These are phyloP conservation scores for Delonix regia DNA, from an alignment of 306 rosid genomes.

Conservation along the genomic window DNA sequence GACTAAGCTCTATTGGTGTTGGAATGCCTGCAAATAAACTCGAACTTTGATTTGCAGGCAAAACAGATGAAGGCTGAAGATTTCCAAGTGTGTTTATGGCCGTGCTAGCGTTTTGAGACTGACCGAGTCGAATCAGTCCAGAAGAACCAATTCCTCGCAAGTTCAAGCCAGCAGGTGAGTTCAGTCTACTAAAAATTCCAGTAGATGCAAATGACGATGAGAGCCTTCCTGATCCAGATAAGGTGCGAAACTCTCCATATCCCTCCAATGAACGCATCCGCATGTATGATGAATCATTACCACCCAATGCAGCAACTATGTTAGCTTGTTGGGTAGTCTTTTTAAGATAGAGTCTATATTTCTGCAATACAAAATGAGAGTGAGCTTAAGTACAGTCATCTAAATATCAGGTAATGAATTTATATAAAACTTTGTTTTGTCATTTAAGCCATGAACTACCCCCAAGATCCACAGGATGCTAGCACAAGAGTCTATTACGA, in stretches of 20 bases:
- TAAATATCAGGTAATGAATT: not conserved
- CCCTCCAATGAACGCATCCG: conserved; percentile 52
- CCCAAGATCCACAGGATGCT: not conserved
- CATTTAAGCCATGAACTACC: not conserved
- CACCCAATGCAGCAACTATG: conserved; percentile 47
- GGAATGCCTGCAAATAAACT: conserved; percentile 59
- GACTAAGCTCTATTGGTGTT: conserved; percentile 55
- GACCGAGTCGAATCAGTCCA: conserved; percentile 41
- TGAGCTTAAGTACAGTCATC: conserved; percentile 11
- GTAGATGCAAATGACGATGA: conserved; percentile 56
- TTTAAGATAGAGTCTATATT: conserved; percentile 65
- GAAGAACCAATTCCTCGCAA: conserved; percentile 57
- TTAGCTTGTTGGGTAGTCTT: conserved; percentile 51
- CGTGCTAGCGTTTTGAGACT: conserved; percentile 48
- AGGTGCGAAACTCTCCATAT: conserved; percentile 51
- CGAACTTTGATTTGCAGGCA: conserved; percentile 55
- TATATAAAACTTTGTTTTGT: not conserved
- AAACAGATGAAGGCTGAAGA: conserved; percentile 41
- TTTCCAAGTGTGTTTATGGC: conserved; percentile 50
- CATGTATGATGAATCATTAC: conserved; percentile 52
- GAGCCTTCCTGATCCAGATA: conserved; percentile 51
- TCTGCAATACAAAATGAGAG: conserved; percentile 54
- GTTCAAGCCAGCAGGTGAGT: conserved; percentile 55
- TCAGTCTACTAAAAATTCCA: conserved; percentile 53
- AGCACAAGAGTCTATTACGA: not conserved